phyloP scores from a whole-genome alignment of 2,329 filamentous ascomycete species.

The Chaetomium olivaceum region DNA sequence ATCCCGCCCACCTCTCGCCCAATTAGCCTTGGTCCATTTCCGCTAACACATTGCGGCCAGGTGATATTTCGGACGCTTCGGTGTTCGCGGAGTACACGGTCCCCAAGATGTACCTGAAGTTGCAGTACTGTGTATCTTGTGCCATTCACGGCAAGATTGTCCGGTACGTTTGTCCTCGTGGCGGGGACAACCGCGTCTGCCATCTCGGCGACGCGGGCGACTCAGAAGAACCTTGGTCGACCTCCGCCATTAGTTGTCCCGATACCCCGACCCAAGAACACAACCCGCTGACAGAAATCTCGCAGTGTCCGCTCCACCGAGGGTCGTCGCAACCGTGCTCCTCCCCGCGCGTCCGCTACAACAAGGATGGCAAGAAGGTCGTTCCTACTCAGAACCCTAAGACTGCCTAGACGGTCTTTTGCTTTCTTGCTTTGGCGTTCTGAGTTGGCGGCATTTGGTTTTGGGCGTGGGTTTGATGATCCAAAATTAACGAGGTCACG shows the following conservation, averaged over 20 bases:
- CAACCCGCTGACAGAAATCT: conserved; percentile 44
- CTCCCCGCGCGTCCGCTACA: conserved; percentile 98
- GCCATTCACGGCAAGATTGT: conserved; percentile 99
- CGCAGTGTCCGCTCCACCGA: conserved; percentile 91
- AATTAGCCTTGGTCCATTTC: background rate
- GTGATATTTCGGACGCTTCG: conserved; percentile 99
- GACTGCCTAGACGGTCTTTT: conserved; percentile 37
- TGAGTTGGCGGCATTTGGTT: conserved; percentile 30
- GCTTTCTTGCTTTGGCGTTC: conserved; percentile 31
- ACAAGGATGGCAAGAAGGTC: conserved; percentile 99
- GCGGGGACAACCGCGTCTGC: conserved; percentile 57
- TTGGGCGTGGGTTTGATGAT: conserved; percentile 28
- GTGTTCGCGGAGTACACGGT: conserved; percentile 99
- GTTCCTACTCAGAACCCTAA: conserved; percentile 79
- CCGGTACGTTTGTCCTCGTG: conserved; percentile 74
- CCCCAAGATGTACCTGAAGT: conserved; percentile 99
- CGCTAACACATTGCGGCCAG: conserved; percentile 49
- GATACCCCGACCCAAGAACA: conserved; percentile 27
- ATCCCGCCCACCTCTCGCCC: background rate
- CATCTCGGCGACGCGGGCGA: conserved; percentile 43
- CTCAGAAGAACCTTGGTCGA: conserved; percentile 49
- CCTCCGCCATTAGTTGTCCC: conserved; percentile 30
- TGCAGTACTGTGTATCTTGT: conserved; percentile 99
- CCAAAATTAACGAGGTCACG: conserved; percentile 31
- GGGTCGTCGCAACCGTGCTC: conserved; percentile 98